Percentiles rank a stretch among this genome's conserved stretches.
Conservation (phyloP, 2,329 filamentous ascomycete genomes). For the Pleurostoma richardsiae region DNA sequence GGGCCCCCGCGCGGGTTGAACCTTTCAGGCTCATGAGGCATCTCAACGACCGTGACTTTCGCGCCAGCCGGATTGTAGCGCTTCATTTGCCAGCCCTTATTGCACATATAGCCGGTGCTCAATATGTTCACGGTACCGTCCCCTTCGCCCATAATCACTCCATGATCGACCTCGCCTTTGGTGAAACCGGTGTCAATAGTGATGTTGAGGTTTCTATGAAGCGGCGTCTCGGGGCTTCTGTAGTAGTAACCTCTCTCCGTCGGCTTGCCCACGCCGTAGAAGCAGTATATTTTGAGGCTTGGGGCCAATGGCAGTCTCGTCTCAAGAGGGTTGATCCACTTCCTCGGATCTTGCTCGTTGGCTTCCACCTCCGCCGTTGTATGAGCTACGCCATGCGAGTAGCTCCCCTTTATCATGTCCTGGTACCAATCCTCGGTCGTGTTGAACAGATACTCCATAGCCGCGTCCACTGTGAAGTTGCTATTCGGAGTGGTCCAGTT, state of each 20-base stretch:
- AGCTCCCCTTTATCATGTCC: slow-evolving; percentile 65
- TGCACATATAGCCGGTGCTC: slow-evolving; percentile 93
- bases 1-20: slow-evolving; percentile 77
- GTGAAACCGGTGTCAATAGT: slow-evolving; percentile 65
- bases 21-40: slow-evolving; percentile 91
- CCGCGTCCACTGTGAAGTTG: slow-evolving; percentile 79
- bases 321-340: slow-evolving; percentile 91
- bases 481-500: slow-evolving; percentile 59
- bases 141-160: slow-evolving; percentile 92
- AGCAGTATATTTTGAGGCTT: slow-evolving; percentile 91
- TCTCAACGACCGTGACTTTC: slow-evolving; percentile 83
- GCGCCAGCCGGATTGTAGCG: slow-evolving; percentile 85
- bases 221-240: slow-evolving; percentile 59
- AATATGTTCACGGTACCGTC: slow-evolving; percentile 95
- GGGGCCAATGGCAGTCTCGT: slow-evolving; percentile 82
- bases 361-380: slow-evolving; percentile 74
- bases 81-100: slow-evolving; percentile 88
- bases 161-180: slow-evolving; percentile 66
- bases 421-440: slow-evolving; percentile 83
- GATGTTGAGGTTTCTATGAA: slow-evolving; percentile 64
- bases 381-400: slow-evolving; percentile 84
- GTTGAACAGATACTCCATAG: slow-evolving; percentile 71
- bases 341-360: slow-evolving; percentile 70
- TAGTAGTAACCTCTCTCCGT: slow-evolving; percentile 95
- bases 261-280: slow-evolving; percentile 91